Evolutionary conservation across 345 rosid genomes (phyloP), one percentile per base, ranked within the genome.

Genomic region (Laguncularia racemosa): DNA sequence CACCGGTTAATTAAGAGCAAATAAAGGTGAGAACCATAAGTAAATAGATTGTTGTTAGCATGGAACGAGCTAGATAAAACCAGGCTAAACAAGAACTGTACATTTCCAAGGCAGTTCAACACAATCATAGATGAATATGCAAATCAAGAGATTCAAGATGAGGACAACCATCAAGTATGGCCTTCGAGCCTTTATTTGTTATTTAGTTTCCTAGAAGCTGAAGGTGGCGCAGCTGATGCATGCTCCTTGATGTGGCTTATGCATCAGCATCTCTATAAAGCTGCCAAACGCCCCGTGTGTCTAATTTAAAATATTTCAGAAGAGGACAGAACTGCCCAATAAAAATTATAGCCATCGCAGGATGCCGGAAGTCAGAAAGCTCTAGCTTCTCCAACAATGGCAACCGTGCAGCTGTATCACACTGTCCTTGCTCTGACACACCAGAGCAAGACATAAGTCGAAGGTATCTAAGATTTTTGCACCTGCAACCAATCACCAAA

Each of bases 341-440:
- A 16, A 56, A 15, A 8, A 50, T 43, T 38, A 61, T 33, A 43
- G 64, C 17, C 18, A 40, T 13, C 14, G 17, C 55, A 16, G 46
- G 28, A 11, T 50, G 12, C 11, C 2, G 1, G 17, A 28, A 60
- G 49, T 28, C 49, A 52, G 16, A 38, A 5, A 61, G 21, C 19
- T 61, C 64, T 8, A 61, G 55, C 2, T 51, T 56, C 56, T 61
- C 64, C 19, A 61, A 47, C 56, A 15, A 44, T 21, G 64, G 49
- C 16, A 50, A 38, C 40, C 28, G 40, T 21, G 17, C n/a, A n/a
- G 15, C 56, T 23, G 48, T 15, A 33, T 60, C 63, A 60, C 43
- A 50, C 1, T 48, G 16, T 21, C 55, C 55, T 50, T 28, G 26
- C 6, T 50, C 10, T 2, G 28, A 6, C 2, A 26, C 28, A 2